Conservation (phyloP, 2,329 filamentous ascomycete species). For the Pseudogymnoascus sp. region DNA sequence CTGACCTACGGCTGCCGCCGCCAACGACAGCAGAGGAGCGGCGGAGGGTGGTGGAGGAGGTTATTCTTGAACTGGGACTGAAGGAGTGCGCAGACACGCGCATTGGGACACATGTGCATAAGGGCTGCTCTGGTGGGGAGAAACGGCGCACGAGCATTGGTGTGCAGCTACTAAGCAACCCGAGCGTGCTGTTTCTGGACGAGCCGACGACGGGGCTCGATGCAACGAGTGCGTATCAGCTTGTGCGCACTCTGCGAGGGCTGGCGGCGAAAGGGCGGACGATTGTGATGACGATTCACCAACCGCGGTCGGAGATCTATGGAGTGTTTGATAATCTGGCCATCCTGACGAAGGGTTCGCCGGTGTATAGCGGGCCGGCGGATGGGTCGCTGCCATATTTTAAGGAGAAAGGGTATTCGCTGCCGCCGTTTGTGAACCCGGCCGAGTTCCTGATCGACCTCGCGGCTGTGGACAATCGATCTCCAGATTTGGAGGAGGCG, state of each 20-base stretch:
- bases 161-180: conserved; percentile 71
- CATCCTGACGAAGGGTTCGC: conserved; percentile 57
- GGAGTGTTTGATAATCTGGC: conserved; percentile 65
- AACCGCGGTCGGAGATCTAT: conserved; percentile 74
- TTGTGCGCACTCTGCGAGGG: conserved; percentile 60
- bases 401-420: conserved; percentile 45
- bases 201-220: conserved; percentile 74
- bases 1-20: conserved; percentile 60
- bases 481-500: conserved; percentile 53
- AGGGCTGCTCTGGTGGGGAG: conserved; percentile 72
- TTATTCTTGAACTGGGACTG: conserved; percentile 65
- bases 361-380: conserved; percentile 58
- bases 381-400: conserved; percentile 58
- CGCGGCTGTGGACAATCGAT: conserved; percentile 65
- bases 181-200: conserved; percentile 68
- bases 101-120: conserved; percentile 62
- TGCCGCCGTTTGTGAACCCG: conserved; percentile 68
- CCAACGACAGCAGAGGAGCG: conserved; percentile 52
- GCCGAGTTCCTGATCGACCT: conserved; percentile 70
- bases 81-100: conserved; percentile 71
- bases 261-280: conserved; percentile 62
- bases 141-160: conserved; percentile 70
- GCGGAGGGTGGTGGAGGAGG: conserved; percentile 60
- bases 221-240: conserved; percentile 67
- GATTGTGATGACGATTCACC: conserved; percentile 67